A percentile compares a stretch with the other conserved stretches of the same genome.
phyloP scores from a whole-genome alignment of 2,329 filamentous ascomycete genomes.

The Pseudopithomyces chartarum region DNA sequence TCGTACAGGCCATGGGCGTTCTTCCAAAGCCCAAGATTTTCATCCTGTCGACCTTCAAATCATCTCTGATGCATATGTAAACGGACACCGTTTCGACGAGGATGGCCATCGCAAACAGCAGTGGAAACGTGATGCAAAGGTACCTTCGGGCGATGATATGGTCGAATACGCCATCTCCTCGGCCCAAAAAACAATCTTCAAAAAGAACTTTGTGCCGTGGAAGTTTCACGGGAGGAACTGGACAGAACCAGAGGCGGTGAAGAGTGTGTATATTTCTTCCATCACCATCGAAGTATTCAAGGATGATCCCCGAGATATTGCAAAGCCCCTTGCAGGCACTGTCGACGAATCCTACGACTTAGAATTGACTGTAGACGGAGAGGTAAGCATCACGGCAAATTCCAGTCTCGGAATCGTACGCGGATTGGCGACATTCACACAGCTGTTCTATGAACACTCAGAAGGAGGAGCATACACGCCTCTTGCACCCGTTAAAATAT shows the following conservation, averaged over 20 bases:
- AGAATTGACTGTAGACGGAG: conserved; percentile 61
- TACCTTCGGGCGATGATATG: conserved; percentile 55
- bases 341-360: conserved; percentile 80
- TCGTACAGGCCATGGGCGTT: conserved; percentile 39
- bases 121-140: conserved; percentile 10
- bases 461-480: conserved; percentile 67
- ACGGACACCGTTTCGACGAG: conserved; percentile 15
- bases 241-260: conserved; percentile 62
- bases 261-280: conserved; percentile 59
- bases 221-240: conserved; percentile 70
- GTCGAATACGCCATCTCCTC: conserved; percentile 56
- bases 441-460: conserved; percentile 78
- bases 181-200: conserved; percentile 67
- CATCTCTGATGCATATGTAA: conserved; percentile 23
- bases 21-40: conserved; percentile 20
- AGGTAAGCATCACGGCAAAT: conserved; percentile 66
- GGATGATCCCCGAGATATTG: conserved; percentile 58
- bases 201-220: conserved; percentile 75
- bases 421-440: conserved; percentile 76
- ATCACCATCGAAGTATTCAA: conserved; percentile 67
- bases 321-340: conserved; percentile 65
- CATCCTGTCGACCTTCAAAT: conserved; percentile 18
- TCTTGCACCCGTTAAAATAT: conserved; percentile 71
- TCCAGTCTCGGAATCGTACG: conserved; percentile 72
- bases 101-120: conserved; percentile 13